phyloP scores from a whole-genome alignment of 2,329 filamentous ascomycete genomes.

The Fusarium sp. region DNA sequence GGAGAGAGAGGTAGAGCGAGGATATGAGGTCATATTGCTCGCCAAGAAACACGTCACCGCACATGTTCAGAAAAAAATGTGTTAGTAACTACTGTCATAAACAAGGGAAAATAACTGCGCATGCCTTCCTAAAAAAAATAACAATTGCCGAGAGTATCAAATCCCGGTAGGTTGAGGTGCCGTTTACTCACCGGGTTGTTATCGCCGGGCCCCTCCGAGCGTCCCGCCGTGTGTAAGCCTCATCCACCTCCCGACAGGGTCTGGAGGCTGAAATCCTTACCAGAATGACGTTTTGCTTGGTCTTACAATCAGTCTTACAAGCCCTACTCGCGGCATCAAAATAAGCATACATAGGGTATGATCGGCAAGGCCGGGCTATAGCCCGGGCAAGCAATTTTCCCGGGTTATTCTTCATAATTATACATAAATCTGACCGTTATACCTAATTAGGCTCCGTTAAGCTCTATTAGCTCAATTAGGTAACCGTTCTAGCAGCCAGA shows the following conservation, averaged over 20 bases:
- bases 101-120: background rate
- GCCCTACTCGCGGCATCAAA: background rate
- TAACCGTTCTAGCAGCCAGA: too few species aligned
- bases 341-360: constrained; percentile 31
- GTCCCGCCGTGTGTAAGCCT: constrained; percentile 28
- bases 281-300: constrained; percentile 29
- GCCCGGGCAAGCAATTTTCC: background rate
- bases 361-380: too few species aligned
- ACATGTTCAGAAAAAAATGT: background rate
- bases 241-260: constrained; percentile 6
- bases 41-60: background rate
- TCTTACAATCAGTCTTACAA: constrained; percentile 6
- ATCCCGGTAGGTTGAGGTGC: background rate
- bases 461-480: too few species aligned
- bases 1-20: background rate
- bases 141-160: background rate
- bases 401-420: too few species aligned
- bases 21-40: constrained; percentile 28
- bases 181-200: background rate
- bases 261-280: background rate
- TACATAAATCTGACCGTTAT: too few species aligned
- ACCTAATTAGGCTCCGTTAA: too few species aligned
- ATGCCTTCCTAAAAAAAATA: background rate
- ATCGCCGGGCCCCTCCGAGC: constrained; percentile 8
- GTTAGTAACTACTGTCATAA: background rate